A percentile compares a stretch with the other conserved stretches of the same genome.
Conservation (phyloP, 164 flowering plant species). For the Umbilicus rupestris region DNA sequence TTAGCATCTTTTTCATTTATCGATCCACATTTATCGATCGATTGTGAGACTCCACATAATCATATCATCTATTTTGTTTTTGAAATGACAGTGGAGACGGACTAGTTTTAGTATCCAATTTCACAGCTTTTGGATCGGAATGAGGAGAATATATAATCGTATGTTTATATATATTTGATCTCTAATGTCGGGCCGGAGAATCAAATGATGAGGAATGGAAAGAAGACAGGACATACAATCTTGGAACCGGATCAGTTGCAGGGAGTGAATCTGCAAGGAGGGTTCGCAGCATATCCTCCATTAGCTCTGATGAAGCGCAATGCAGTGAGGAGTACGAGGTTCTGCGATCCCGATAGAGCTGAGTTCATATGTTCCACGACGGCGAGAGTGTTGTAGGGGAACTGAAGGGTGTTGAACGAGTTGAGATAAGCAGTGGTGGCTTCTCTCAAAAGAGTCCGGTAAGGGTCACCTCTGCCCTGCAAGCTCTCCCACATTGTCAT, state of each 20-base stretch:
- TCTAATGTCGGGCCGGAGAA: neutral
- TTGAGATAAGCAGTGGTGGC: conserved; percentile 75
- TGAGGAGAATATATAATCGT: too few relatives aligned
- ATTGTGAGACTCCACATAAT: too few relatives aligned
- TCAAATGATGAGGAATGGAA: neutral
- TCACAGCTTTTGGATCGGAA: too few relatives aligned
- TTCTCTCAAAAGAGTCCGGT: conserved; percentile 78
- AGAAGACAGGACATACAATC: neutral
- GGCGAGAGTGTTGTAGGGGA: conserved; percentile 38
- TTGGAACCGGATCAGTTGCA: conserved; percentile 40
- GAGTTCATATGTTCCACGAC: conserved; percentile 37
- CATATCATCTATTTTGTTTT: too few relatives aligned
- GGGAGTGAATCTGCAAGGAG: conserved; percentile 47
- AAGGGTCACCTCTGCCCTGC: conserved; percentile 69
- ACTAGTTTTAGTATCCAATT: too few relatives aligned
- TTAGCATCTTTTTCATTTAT: too few relatives aligned
- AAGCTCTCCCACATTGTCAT: conserved; percentile 52
- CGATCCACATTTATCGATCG: too few relatives aligned
- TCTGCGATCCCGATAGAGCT: conserved; percentile 49
- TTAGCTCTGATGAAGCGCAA: conserved; percentile 70
- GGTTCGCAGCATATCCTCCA: conserved; percentile 32
- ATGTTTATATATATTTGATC: too few relatives aligned
- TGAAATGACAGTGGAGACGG: too few relatives aligned
- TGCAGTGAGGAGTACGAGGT: conserved; percentile 47
- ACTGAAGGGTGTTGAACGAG: conserved; percentile 63